A percentile compares a stretch with the other conserved stretches of the same genome.
phyloP scores from a whole-genome alignment of 148 eudicot species.

The Camellia lanceoleosa region DNA sequence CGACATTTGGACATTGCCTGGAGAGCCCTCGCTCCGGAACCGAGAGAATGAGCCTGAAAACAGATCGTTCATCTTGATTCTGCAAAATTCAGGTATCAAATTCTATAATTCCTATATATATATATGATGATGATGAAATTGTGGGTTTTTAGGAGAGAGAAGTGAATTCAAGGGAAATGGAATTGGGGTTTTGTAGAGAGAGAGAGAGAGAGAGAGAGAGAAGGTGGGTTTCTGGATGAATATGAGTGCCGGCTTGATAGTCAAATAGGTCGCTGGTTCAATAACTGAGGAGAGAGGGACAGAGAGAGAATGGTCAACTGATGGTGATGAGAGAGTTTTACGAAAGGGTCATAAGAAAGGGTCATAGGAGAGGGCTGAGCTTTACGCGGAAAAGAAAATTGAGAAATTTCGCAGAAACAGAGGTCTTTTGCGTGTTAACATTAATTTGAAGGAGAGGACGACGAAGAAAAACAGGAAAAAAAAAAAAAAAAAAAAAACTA shows the following conservation, averaged over 20 bases:
- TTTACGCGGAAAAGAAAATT: neutral
- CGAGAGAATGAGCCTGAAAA: conserved; percentile 46
- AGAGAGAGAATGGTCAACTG: conserved; percentile 1
- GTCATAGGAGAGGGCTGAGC: neutral
- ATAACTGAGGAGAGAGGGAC: neutral
- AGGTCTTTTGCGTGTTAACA: neutral
- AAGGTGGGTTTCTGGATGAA: neutral
- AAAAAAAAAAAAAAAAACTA: too few species aligned
- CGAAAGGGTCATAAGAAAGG: neutral
- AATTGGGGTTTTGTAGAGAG: neutral
- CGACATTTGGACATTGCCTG: conserved; percentile 29
- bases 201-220: neutral
- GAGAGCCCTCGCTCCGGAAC: conserved; percentile 18
- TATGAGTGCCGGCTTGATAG: neutral
- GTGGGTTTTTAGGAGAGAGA: neutral
- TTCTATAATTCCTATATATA: neutral
- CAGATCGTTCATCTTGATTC: conserved; percentile 40
- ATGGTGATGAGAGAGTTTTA: neutral
- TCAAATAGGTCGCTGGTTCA: conserved; percentile 9
- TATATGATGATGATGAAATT: neutral
- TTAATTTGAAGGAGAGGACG: too few species aligned
- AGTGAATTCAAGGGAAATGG: neutral
- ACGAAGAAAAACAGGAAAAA: too few species aligned
- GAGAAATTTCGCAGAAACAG: neutral
- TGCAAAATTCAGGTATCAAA: neutral